Evolutionary conservation across 139 green algal genomes (phyloP).

Genomic region (Chlorella sorokiniana): DNA sequence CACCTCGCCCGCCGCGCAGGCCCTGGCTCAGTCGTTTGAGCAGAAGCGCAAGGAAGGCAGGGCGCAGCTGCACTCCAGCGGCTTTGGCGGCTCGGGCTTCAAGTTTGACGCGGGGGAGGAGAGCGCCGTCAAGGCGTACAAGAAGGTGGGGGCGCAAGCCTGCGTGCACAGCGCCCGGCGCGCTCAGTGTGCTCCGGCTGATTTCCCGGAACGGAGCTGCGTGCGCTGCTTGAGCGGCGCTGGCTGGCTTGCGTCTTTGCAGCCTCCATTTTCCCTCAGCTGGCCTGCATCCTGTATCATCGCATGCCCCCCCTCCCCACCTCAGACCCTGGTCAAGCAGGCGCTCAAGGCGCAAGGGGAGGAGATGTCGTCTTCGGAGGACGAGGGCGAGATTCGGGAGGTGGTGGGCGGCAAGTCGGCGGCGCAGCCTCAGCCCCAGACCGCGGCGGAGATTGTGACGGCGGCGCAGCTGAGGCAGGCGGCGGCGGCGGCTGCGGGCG

Average conservation of each 20-base stretch:
- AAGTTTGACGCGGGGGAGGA: constrained; percentile 96
- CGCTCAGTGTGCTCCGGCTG: too few relatives aligned
- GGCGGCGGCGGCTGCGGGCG: constrained; percentile 14
- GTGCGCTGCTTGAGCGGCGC: too few relatives aligned
- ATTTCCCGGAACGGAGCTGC: too few relatives aligned
- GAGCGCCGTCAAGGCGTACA: constrained; percentile 57
- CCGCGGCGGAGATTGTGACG: constrained; percentile 22
- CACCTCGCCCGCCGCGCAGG: constrained; percentile 51
- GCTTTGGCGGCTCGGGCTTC: constrained; percentile 94
- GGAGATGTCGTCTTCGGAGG: constrained; percentile 42
- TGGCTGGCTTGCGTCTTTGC: too few relatives aligned
- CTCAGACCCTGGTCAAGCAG: constrained; percentile 55
- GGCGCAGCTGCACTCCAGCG: constrained; percentile 76
- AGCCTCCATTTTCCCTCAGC: too few relatives aligned
- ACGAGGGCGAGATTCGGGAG: constrained; percentile 57
- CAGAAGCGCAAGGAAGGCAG: constrained; percentile 81
- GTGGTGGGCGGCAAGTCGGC: constrained; percentile 30
- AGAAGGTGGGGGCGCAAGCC: constrained; percentile 40
- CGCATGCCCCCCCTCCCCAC: not conserved
- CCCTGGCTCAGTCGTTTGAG: constrained; percentile 78
- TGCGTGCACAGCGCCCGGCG: too few relatives aligned
- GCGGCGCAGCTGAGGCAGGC: constrained; percentile 9
- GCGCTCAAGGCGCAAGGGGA: constrained; percentile 57
- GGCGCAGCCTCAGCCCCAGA: constrained; percentile 17
- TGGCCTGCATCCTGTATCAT: not conserved